Base-by-base conservation (phyloP, 306 rosid species). In the Cicer yamashitae region DNA sequence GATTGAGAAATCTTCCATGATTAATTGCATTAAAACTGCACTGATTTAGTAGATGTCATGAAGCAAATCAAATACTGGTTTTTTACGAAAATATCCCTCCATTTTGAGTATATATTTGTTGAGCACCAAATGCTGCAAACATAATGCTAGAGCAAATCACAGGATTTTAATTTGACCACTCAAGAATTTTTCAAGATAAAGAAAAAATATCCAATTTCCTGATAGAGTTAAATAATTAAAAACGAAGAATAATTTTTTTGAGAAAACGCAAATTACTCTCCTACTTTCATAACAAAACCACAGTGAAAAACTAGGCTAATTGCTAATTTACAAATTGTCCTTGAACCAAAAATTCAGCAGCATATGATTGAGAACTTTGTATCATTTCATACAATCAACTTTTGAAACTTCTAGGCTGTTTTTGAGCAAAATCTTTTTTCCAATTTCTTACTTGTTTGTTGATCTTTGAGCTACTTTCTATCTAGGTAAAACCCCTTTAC, bases 31-130 rank as follows among this genome's bases (percentile, higher is more conserved):
- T 6, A 58, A 18, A 15, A 50, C 10, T 53, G 53, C 53, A 41
- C 18, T 10, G 39, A 45, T n/a, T 51, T 43, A 17, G 64, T 34
- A 45, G 64, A 53, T 69, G 54, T 18, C 66, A 25, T 5, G 51
- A 75, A 69, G 53, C 44, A 61, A 44, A 69, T 50, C 13, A 70
- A 59, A 59, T 59, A 59, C 65, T 30, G 65, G 34, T 59, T 59
- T 59, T 59, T 63, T 63, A 63, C 0, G 7, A 65, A 48, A 46
- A 50, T 20, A 67, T 17, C 44, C 25, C 70, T 17, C 58, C 34
- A 39, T 34, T 71, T 67, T 79, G 20, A 72, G 44, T 9, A 65
- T 9, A 65, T 64, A 71, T 7, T 45, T n/a, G 7, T 53, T 6
- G 56, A 72, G 63, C 60, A 47, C 14, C 47, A 79, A 57, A 65